Evolutionary conservation across 495 filamentous ascomycete species (phyloP).

Genomic region (Aspergillus conjunctus): DNA sequence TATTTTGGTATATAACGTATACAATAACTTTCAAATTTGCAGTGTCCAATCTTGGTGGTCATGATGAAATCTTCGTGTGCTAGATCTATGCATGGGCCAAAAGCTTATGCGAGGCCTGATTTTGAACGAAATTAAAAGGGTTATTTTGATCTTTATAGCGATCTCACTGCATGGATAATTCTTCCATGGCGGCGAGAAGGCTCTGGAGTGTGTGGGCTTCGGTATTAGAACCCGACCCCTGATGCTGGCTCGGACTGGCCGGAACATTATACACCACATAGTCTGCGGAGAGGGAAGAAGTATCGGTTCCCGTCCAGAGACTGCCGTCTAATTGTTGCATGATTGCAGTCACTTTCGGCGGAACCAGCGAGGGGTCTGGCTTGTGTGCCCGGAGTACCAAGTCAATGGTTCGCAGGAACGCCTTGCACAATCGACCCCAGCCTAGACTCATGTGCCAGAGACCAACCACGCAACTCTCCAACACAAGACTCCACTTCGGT

Average conservation of each 20-base stretch:
- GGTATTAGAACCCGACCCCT: neutral
- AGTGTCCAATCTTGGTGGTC: no score
- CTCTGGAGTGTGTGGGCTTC: constrained; percentile 19
- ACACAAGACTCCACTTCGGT: constrained; percentile 30
- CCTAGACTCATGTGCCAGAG: constrained; percentile 36
- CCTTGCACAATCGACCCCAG: constrained; percentile 32
- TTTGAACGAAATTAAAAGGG: no score
- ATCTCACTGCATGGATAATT: constrained; percentile 4
- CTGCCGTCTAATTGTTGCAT: constrained; percentile 22
- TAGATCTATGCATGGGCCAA: no score
- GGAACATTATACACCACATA: constrained; percentile 29
- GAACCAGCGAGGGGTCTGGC: constrained; percentile 20
- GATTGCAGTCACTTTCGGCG: constrained; percentile 25
- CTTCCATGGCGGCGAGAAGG: constrained; percentile 15
- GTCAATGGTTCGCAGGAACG: constrained; percentile 33
- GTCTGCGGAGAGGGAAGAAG: constrained; percentile 27
- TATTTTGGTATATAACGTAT: no score
- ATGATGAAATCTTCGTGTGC: no score
- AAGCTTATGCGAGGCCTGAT: no score
- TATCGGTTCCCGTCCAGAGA: constrained; percentile 27
- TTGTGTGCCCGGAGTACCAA: constrained; percentile 24
- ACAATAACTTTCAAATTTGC: no score
- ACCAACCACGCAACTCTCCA: constrained; percentile 31
- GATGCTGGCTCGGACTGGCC: constrained; percentile 1
- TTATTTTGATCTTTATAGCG: no score